A percentile compares a stretch with the other conserved stretches of the same genome.
Conservation (phyloP, 257 asterid species). For the Lantana camara region DNA sequence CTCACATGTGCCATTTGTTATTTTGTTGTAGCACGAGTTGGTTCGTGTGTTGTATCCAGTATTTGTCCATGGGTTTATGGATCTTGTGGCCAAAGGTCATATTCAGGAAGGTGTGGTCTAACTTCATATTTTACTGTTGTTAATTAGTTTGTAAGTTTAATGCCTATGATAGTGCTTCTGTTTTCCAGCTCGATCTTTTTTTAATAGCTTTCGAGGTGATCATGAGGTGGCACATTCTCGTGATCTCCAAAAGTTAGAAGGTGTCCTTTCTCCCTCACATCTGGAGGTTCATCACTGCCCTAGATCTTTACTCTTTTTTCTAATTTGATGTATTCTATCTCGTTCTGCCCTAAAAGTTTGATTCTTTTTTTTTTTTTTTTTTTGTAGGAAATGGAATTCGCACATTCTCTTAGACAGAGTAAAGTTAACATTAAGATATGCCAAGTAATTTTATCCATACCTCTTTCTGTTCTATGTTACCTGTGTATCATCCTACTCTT, state of each 20-base stretch:
- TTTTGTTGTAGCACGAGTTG: slow-evolving; percentile 74
- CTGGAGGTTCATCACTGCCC: slow-evolving; percentile 68
- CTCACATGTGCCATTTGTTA: slow-evolving; percentile 19
- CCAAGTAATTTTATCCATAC: slow-evolving; percentile 48
- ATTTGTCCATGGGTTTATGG: slow-evolving; percentile 96
- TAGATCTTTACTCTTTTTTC: slow-evolving; percentile 14
- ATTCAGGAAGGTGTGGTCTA: slow-evolving; percentile 77
- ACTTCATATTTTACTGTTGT: slow-evolving; percentile 13
- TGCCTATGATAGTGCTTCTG: slow-evolving; percentile 25
- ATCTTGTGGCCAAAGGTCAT: slow-evolving; percentile 92
- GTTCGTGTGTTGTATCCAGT: slow-evolving; percentile 97
- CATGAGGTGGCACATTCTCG: slow-evolving; percentile 92
- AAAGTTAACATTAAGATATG: slow-evolving; percentile 90
- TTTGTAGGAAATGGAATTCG: slow-evolving; percentile 94
- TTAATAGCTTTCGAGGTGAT: slow-evolving; percentile 90
- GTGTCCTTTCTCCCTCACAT: slow-evolving; percentile 96
- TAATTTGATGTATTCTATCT: slow-evolving; percentile 26
- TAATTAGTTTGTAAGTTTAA: neutral
- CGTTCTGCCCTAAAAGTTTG: slow-evolving; percentile 24
- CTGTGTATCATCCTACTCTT: neutral
- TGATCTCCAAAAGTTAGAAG: slow-evolving; percentile 92
- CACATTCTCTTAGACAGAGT: slow-evolving; percentile 88
- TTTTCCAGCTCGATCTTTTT: slow-evolving; percentile 78
- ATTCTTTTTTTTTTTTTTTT: neutral
- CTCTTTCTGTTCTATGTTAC: neutral